phyloP scores from a whole-genome alignment of 441 rosid genomes.

The Omphalea diandra region DNA sequence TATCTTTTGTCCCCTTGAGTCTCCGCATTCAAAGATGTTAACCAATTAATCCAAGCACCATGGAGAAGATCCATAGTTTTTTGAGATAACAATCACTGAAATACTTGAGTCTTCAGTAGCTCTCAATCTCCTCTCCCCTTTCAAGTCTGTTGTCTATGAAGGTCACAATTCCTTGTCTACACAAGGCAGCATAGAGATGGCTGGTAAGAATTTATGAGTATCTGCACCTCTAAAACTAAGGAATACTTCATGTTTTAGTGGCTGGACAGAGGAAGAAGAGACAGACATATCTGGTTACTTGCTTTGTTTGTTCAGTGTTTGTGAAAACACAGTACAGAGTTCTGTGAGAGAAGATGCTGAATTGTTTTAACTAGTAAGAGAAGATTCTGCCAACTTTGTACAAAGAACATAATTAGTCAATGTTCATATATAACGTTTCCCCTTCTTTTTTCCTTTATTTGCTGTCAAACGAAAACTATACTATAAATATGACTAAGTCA shows the following conservation, averaged over 20 bases:
- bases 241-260: neutral
- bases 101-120: neutral
- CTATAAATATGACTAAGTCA: too few relatives aligned
- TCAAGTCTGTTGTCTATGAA: neutral
- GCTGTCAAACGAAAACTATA: too few relatives aligned
- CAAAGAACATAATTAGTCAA: too few relatives aligned
- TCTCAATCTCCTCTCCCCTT: neutral
- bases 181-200: neutral
- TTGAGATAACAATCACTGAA: neutral
- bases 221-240: neutral
- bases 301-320: too few relatives aligned
- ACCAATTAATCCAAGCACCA: slow-evolving; percentile 5
- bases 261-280: neutral
- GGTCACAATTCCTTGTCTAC: neutral
- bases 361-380: too few relatives aligned
- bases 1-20: neutral
- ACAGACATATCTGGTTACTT: too few relatives aligned
- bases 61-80: neutral
- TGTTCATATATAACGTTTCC: too few relatives aligned
- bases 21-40: neutral
- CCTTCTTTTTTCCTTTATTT: too few relatives aligned
- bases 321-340: too few relatives aligned
- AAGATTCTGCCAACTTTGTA: too few relatives aligned
- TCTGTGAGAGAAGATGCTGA: too few relatives aligned
- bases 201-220: neutral